Conservation (phyloP, 2,329 filamentous ascomycete genomes). For the Pleomassaria siparia region DNA sequence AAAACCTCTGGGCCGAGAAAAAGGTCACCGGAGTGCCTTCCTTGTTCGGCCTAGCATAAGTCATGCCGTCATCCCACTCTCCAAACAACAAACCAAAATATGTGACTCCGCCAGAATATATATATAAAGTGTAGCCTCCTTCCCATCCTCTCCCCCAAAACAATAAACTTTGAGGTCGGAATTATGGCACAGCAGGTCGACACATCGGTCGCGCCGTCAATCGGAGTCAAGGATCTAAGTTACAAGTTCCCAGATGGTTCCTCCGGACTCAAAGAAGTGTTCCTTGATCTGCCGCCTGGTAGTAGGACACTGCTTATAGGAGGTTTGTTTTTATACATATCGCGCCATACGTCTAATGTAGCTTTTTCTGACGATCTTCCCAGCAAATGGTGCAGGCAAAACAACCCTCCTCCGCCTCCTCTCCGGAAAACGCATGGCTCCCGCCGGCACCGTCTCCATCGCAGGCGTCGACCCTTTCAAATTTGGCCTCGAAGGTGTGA, state of each 20-base stretch:
- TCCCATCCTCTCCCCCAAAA: slow-evolving; percentile 2
- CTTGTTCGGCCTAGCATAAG: slow-evolving; percentile 14
- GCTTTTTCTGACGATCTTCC: too few relatives aligned
- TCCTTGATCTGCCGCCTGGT: slow-evolving; percentile 74
- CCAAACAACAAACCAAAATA: slow-evolving; percentile 9
- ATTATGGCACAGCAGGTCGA: slow-evolving; percentile 25
- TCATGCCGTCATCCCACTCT: slow-evolving; percentile 4
- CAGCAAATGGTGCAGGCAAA: slow-evolving; percentile 93
- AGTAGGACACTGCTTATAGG: slow-evolving; percentile 91
- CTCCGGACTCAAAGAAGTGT: slow-evolving; percentile 73
- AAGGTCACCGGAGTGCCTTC: slow-evolving; percentile 17
- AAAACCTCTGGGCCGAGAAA: slow-evolving; percentile 5
- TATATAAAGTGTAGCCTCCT: slow-evolving; percentile 9
- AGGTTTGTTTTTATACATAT: slow-evolving; percentile 52
- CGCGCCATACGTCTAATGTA: slow-evolving; percentile 15
- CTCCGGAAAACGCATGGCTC: slow-evolving; percentile 91
- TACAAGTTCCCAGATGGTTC: slow-evolving; percentile 89
- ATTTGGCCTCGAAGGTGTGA: slow-evolving; percentile 85
- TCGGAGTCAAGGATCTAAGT: slow-evolving; percentile 73
- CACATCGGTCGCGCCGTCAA: slow-evolving; percentile 54
- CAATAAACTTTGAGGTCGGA: too few relatives aligned
- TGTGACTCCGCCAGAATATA: not conserved
- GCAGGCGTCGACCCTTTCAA: slow-evolving; percentile 90
- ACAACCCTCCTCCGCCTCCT: slow-evolving; percentile 94
- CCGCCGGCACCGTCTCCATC: slow-evolving; percentile 71